These are phyloP conservation scores for Metschnikowia matae DNA, from an alignment of 805 yeast species.

Conservation along the genomic window DNA sequence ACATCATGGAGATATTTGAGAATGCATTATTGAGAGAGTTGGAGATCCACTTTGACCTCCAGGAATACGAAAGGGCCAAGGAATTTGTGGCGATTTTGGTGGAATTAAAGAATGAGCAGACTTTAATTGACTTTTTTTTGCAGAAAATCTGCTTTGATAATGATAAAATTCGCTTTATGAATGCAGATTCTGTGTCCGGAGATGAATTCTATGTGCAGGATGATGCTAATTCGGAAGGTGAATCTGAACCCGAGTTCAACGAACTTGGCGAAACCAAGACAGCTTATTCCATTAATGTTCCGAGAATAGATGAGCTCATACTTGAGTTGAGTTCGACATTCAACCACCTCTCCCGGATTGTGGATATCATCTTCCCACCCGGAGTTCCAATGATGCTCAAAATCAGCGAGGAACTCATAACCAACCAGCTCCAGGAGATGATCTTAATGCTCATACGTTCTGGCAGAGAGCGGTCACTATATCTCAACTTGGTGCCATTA, in stretches of 20 bases:
- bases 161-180: conserved; percentile 27
- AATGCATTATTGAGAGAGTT: conserved; percentile 67
- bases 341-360: conserved; percentile 33
- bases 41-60: conserved; percentile 50
- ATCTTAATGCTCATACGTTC: conserved; percentile 25
- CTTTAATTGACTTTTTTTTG: conserved; percentile 40
- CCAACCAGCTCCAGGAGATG: conserved; percentile 36
- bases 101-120: conserved; percentile 38
- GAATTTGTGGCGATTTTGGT: conserved; percentile 34
- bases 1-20: conserved; percentile 64
- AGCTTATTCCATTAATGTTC: conserved; percentile 10
- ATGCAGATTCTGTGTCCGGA: conserved; percentile 25
- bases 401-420: conserved; percentile 43
- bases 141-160: conserved; percentile 41
- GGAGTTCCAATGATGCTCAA: conserved; percentile 45
- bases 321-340: conserved; percentile 31
- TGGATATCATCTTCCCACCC: conserved; percentile 44
- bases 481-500: conserved; percentile 38
- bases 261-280: neutral
- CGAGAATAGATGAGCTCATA: conserved; percentile 23
- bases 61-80: conserved; percentile 39
- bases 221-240: neutral
- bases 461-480: conserved; percentile 26
- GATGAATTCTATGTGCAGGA: conserved; percentile 21
- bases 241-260: neutral